Percentiles rank a stretch among this genome's conserved stretches.
These are phyloP conservation scores for Podospora pseudocomata DNA, from an alignment of 495 filamentous ascomycete genomes.

Conservation along the genomic window DNA sequence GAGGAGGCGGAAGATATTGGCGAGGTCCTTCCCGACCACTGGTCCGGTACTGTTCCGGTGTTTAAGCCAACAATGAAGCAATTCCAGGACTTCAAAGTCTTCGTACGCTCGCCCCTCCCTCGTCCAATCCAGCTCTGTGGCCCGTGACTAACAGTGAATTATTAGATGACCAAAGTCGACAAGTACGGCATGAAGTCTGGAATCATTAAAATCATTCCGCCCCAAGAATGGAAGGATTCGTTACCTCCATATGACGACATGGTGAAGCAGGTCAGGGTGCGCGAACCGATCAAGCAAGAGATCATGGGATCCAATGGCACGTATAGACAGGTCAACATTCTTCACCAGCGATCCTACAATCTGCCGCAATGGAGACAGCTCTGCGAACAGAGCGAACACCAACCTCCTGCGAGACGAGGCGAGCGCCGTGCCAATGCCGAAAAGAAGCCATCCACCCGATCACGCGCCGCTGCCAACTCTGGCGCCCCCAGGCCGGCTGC, in stretches of 20 bases:
- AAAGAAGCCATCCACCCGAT: conserved; percentile 41
- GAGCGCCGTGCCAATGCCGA: conserved; percentile 79
- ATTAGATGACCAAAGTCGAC: conserved; percentile 73
- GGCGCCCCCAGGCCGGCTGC: conserved; percentile 23
- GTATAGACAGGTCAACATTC: conserved; percentile 93
- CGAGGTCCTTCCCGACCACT: conserved; percentile 77
- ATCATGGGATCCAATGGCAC: conserved; percentile 91
- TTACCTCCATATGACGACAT: conserved; percentile 75
- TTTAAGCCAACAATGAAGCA: conserved; percentile 95
- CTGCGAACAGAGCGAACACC: conserved; percentile 89
- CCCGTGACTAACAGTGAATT: conserved; percentile 20
- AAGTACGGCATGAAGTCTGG: conserved; percentile 95
- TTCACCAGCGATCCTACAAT: conserved; percentile 93
- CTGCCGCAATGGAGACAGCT: conserved; percentile 91
- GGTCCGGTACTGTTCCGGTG: conserved; percentile 85
- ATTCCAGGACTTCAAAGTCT: conserved; percentile 85
- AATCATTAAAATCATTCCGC: conserved; percentile 93
- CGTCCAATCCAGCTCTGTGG: background rate
- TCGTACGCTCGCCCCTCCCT: conserved; percentile 45
- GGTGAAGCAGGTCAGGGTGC: conserved; percentile 86
- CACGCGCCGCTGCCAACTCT: conserved; percentile 30
- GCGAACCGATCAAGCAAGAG: conserved; percentile 96
- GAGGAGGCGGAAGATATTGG: conserved; percentile 66
- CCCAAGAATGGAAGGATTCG: conserved; percentile 84
- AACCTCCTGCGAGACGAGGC: conserved; percentile 90